phyloP scores from a whole-genome alignment of 257 asterid species.

The Solanum sparsipilum region DNA sequence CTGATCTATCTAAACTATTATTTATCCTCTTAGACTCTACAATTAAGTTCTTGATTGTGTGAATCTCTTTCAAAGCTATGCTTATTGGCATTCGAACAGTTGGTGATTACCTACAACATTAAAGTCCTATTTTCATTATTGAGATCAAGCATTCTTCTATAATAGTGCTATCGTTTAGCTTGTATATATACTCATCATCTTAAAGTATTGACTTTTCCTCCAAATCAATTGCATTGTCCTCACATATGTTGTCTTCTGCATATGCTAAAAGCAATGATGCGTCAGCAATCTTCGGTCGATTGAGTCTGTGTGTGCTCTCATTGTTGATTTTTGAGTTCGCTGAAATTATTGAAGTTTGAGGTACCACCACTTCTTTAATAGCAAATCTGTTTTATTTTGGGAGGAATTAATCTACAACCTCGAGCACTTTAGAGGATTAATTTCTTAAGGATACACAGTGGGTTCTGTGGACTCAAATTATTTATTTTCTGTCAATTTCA shows the following conservation, averaged over 20 bases:
- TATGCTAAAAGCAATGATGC: not conserved
- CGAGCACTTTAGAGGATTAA: too few species aligned
- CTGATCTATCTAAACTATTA: not conserved
- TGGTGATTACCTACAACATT: not conserved
- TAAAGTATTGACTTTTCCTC: not conserved
- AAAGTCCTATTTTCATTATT: slow-evolving; percentile 5
- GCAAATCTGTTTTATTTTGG: too few species aligned
- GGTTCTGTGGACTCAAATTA: too few species aligned
- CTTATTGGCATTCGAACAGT: not conserved
- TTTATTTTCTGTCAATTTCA: too few species aligned
- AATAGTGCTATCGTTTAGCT: not conserved
- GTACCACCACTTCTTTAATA: too few species aligned
- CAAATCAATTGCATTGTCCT: not conserved
- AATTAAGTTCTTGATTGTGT: not conserved
- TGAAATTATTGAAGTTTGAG: too few species aligned
- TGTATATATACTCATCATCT: not conserved
- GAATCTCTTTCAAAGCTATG: not conserved
- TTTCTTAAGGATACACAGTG: too few species aligned
- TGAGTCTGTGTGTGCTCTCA: too few species aligned
- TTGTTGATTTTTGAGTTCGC: too few species aligned
- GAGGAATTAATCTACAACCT: too few species aligned
- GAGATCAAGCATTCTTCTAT: not conserved
- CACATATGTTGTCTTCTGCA: not conserved
- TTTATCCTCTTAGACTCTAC: not conserved
- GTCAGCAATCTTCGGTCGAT: slow-evolving; percentile 3